Base-by-base conservation (phyloP, 2,329 filamentous ascomycete species). In the Blumeria graminis region DNA sequence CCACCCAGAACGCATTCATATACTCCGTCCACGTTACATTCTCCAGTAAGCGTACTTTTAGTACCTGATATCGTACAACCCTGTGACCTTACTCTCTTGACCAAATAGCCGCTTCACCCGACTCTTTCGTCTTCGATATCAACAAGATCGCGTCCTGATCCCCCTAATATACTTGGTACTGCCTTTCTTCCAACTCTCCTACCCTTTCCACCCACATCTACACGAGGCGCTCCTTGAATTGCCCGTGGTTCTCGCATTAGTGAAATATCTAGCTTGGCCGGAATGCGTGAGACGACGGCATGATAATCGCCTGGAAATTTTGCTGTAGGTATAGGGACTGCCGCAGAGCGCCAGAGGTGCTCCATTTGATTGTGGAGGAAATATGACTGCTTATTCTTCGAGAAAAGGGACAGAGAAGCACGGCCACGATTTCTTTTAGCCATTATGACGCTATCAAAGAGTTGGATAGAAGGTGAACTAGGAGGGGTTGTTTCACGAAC, bases 191-290 rank as follows among this genome's bases (percentile, higher is more conserved):
- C 63, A 1, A 67, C 63, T 56, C 61, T 59, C 57, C 65, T 66
- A 0, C 65, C 65, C 57, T 65, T 66, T 0, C 64, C 64, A 11
- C 65, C 62, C 18, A 63, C 53, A 56, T 68, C 66, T 16, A 75
- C 73, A 36, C 77, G 71, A 28, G 88, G 88, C n/a, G 88, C 81
- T 38, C 89, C 89, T 67, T 94, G 87, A 41, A 94, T 90, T 60
- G 86, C 81, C 57, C 89, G 78, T 34, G 89, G 89, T 69, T 95
- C 89, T 67, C 87, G 86, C 87, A 96, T 94, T 51, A 95, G 72
- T 13, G 80, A 77, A 3, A 82, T 77, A 64, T 98, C 92, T 9
- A 98, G 75, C 65, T 86, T 89, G 7, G 86, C 80, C 5, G 92
- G 92, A 39, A 86, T 80, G 61, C 80, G 71, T 11, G 78, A 79